Evolutionary conservation across 768 basidiomycete genomes (phyloP).

Genomic region (Glaciozyma martinii): DNA sequence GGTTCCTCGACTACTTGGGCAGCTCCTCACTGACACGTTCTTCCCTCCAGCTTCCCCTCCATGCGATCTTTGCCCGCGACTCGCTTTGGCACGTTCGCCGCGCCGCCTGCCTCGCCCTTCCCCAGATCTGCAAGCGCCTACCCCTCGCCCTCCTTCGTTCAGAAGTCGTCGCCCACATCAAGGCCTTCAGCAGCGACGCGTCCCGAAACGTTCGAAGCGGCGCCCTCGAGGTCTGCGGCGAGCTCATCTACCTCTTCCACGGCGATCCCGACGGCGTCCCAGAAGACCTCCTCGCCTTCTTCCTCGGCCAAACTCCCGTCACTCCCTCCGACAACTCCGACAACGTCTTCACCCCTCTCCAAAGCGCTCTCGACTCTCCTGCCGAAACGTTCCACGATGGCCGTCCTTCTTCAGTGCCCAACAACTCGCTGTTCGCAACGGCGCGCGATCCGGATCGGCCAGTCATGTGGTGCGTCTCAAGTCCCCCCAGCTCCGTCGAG

Average conservation of each 20-base stretch:
- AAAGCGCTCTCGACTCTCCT: constrained; percentile 22
- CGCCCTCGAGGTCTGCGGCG: constrained; percentile 76
- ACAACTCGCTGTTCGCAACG: constrained; percentile 6
- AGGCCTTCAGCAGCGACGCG: constrained; percentile 57
- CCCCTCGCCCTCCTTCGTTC: constrained; percentile 50
- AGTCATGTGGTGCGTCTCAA: constrained; percentile 48
- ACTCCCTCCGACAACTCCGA: constrained; percentile 10
- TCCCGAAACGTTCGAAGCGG: constrained; percentile 63
- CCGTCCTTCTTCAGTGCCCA: constrained; percentile 1
- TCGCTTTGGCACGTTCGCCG: constrained; percentile 73
- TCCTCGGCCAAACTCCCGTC: constrained; percentile 51
- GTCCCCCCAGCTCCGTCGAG: too few species aligned
- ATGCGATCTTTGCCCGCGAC: constrained; percentile 62
- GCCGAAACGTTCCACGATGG: constrained; percentile 13
- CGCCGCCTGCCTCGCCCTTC: constrained; percentile 74
- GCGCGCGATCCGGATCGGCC: constrained; percentile 58
- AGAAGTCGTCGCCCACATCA: constrained; percentile 58
- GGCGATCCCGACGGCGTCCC: constrained; percentile 52
- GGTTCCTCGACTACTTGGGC: neutral
- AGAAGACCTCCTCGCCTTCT: constrained; percentile 60
- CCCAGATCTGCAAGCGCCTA: constrained; percentile 65
- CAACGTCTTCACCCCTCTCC: constrained; percentile 21
- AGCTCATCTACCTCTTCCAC: constrained; percentile 75
- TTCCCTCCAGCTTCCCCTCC: constrained; percentile 60
- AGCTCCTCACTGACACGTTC: neutral